A percentile compares a stretch with the other conserved stretches of the same genome.
phyloP scores from a whole-genome alignment of 345 rosid genomes.

The Sisymbrium altissimum region DNA sequence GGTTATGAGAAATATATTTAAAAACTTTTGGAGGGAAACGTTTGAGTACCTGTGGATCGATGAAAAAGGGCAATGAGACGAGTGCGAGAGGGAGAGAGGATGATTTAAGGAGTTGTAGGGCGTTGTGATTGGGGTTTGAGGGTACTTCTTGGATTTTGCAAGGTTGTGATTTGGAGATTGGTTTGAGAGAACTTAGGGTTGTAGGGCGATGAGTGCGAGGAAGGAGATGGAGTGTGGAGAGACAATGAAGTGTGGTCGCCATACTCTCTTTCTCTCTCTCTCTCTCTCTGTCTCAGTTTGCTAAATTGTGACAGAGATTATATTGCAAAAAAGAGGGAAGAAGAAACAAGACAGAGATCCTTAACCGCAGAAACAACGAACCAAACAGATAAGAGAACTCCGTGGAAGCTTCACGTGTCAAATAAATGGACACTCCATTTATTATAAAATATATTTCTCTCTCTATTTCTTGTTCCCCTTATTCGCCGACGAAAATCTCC shows the following conservation, averaged over 20 bases:
- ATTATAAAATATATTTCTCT: too few species aligned
- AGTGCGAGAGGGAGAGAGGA: constrained; percentile 59
- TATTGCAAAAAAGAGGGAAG: not conserved
- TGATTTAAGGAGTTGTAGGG: constrained; percentile 36
- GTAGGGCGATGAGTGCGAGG: constrained; percentile 26
- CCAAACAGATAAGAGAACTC: constrained; percentile 29
- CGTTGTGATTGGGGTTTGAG: constrained; percentile 24
- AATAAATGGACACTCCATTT: not conserved
- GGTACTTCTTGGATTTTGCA: constrained; percentile 15
- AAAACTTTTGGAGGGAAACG: not conserved
- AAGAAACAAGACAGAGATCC: not conserved
- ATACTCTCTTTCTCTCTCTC: constrained; percentile 34
- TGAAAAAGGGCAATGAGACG: constrained; percentile 54
- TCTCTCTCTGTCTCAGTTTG: not conserved
- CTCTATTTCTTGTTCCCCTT: not conserved
- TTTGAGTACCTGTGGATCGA: constrained; percentile 52
- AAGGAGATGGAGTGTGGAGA: constrained; percentile 41
- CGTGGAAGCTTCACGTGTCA: constrained; percentile 16
- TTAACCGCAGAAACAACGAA: not conserved
- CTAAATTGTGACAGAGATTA: constrained; percentile 23
- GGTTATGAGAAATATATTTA: not conserved
- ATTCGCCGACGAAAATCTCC: not conserved
- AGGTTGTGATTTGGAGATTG: constrained; percentile 24
- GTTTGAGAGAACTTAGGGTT: constrained; percentile 30
- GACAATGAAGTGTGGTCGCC: constrained; percentile 68